Conservation (phyloP, 208 protist genomes). For the Trypanosoma platydactyli region DNA sequence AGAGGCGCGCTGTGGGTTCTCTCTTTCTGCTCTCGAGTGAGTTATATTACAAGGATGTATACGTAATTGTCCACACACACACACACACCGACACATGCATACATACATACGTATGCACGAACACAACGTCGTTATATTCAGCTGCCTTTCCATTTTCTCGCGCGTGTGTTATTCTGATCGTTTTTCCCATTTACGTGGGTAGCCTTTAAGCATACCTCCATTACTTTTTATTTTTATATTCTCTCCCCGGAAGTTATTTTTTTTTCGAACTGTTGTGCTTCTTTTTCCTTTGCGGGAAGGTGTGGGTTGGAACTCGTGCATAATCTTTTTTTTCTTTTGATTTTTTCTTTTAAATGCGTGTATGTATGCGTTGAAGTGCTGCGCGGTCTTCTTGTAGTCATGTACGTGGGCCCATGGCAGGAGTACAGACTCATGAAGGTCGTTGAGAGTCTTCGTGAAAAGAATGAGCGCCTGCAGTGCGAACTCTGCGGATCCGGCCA, state of each 20-base stretch:
- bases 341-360: constrained; percentile 29
- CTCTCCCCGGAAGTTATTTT: constrained; percentile 2
- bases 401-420: constrained; percentile 76
- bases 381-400: constrained; percentile 10
- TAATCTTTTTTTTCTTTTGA: constrained; percentile 2
- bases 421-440: constrained; percentile 68
- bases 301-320: too few relatives aligned
- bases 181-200: background rate
- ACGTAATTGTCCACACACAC: too few relatives aligned
- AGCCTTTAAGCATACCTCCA: background rate
- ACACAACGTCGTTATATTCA: too few relatives aligned
- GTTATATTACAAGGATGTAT: too few relatives aligned
- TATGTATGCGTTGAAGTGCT: background rate
- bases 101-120: too few relatives aligned
- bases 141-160: too few relatives aligned
- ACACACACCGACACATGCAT: too few relatives aligned
- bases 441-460: constrained; percentile 45
- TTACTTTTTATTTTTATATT: background rate
- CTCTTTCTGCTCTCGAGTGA: too few relatives aligned
- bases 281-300: too few relatives aligned
- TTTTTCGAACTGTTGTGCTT: constrained; percentile 12
- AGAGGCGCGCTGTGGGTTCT: too few relatives aligned
- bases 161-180: too few relatives aligned
- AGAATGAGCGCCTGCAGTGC: constrained; percentile 28
- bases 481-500: background rate